Base-by-base conservation (phyloP, 371 early-diverging fungal species). In the Syncephalastrum sp. region DNA sequence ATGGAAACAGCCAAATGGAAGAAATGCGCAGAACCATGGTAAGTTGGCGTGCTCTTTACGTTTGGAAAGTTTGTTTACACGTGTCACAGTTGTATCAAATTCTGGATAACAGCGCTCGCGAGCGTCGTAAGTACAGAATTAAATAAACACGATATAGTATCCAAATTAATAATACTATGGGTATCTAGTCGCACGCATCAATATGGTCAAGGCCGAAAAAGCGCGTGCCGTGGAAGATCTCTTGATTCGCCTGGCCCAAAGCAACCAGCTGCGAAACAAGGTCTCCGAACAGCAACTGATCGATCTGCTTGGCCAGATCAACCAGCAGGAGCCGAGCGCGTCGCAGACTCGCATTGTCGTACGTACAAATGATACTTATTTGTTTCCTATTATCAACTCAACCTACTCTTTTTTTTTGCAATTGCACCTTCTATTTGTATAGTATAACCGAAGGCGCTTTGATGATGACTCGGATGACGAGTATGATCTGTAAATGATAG, bases 151-250 rank as follows among this genome's bases (percentile, higher is more conserved):
- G 2, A 21, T 21, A 2, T 21, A 21, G 21, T 21, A 0, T 21
- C 21, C 21, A 21, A 21, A 3, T 5, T 8, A 47, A 38, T 46
- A 25, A 38, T 29, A 54, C 42, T 43, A 21, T 42, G 4, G 15
- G 24, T 23, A 41, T 15, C 29, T 57, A 90, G 91, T 96, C 69
- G 87, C 89, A 4, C 85, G 95, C 38, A 95, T 96, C 57, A 83
- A 89, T 17, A 89, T 95, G 67, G 95, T 97, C 12, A 95, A 95
- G 68, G 83, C 87, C 3, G 93, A 91, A 15, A 91, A 92, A 69
- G 95, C 93, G 4, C 84, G 94, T 23, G 88, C 87, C 2, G 93
- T 97, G 8, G 95, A 94, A 63, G 94, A 95, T 64, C 69, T 94
- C 57, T 72, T 97, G 59, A 83, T 97, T 54, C 83, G 90, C 44